phyloP scores from a whole-genome alignment of 2,329 filamentous ascomycete genomes.

The Diaporthe capsici region DNA sequence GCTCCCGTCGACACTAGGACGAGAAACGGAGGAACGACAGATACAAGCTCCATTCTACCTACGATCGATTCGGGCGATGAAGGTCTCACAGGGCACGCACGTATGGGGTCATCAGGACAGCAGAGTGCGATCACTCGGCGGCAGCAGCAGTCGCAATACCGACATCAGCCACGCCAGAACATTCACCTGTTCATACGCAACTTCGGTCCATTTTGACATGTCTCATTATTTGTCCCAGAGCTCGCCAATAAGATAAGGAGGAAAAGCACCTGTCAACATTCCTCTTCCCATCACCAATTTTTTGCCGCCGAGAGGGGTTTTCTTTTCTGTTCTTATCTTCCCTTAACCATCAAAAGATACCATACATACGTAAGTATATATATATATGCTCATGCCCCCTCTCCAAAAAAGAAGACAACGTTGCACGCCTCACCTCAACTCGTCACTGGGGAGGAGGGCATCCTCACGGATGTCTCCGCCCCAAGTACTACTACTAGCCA shows the following conservation, averaged over 20 bases:
- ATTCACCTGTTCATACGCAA: neutral
- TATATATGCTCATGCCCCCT: neutral
- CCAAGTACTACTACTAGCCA: conserved; percentile 16
- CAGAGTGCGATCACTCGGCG: neutral
- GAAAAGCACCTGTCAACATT: neutral
- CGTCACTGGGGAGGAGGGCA: neutral
- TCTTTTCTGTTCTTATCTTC: conserved; percentile 3
- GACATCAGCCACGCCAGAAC: neutral
- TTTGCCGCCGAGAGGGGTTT: conserved; percentile 11
- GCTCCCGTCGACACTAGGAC: neutral
- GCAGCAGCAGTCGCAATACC: neutral
- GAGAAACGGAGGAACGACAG: neutral
- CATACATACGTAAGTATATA: conserved; percentile 15
- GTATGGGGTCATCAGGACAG: neutral
- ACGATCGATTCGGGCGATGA: neutral
- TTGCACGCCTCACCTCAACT: neutral
- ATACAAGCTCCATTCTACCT: neutral
- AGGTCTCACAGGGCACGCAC: neutral
- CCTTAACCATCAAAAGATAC: neutral
- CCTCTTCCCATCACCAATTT: neutral
- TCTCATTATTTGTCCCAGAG: conserved; percentile 18
- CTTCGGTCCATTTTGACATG: neutral
- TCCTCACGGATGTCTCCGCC: neutral
- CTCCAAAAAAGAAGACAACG: neutral
- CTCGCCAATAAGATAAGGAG: conserved; percentile 9